phyloP scores from a whole-genome alignment of 768 basidiomycete genomes.

The Boletus edulis region DNA sequence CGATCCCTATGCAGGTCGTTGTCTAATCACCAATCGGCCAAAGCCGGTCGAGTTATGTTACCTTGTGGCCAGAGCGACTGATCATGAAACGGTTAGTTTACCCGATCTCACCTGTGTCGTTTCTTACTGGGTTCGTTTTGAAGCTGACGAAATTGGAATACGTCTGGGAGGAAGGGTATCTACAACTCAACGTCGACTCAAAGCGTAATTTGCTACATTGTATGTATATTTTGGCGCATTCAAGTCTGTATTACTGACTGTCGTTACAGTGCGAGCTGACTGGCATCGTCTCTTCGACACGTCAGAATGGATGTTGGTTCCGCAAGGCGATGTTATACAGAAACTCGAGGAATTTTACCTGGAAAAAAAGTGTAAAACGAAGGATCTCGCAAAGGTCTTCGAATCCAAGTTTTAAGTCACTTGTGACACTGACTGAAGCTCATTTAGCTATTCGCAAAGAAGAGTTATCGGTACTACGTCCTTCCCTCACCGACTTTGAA shows the following conservation, averaged over 20 bases:
- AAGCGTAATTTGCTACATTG: neutral
- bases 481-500: neutral
- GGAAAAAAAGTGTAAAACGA: neutral
- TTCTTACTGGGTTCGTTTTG: neutral
- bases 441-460: neutral
- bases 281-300: neutral
- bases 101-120: neutral
- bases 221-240: neutral
- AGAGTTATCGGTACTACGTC: neutral
- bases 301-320: neutral
- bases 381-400: neutral
- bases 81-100: neutral
- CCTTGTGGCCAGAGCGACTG: neutral
- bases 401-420: neutral
- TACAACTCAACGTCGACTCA: neutral
- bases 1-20: neutral
- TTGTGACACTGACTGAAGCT: neutral
- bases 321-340: neutral
- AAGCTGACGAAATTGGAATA: conserved; percentile 1
- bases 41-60: neutral
- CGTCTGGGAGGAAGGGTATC: neutral
- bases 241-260: neutral
- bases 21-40: neutral
- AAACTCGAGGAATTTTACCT: neutral
- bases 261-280: neutral